These are phyloP conservation scores for Candida glucosophila DNA, from an alignment of 1,139 yeast species.

Conservation along the genomic window DNA sequence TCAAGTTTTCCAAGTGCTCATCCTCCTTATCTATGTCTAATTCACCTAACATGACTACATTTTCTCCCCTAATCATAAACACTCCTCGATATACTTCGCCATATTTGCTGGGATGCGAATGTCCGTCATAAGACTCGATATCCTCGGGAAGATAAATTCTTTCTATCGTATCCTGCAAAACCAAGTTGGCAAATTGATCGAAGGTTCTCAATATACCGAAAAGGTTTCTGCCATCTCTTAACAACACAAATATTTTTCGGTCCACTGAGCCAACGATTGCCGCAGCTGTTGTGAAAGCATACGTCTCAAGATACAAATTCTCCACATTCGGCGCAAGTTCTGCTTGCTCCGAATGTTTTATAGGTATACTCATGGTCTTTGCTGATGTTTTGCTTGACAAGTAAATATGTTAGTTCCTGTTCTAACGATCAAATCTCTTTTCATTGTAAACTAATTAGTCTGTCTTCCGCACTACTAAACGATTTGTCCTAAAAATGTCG, in stretches of 20 bases:
- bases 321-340: constrained; percentile 37
- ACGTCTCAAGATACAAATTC: constrained; percentile 54
- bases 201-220: constrained; percentile 91
- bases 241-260: constrained; percentile 72
- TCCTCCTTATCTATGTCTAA: constrained; percentile 86
- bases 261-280: constrained; percentile 93
- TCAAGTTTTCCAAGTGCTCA: constrained; percentile 48
- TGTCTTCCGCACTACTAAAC: too few species aligned
- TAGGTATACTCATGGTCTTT: too few species aligned
- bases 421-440: too few species aligned
- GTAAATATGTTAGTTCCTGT: too few species aligned
- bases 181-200: constrained; percentile 92
- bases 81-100: constrained; percentile 77
- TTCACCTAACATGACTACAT: constrained; percentile 93
- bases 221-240: constrained; percentile 84
- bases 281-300: constrained; percentile 94
- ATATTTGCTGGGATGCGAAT: constrained; percentile 32
- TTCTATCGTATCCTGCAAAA: constrained; percentile 84
- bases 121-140: constrained; percentile 11
- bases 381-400: too few species aligned
- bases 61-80: constrained; percentile 91
- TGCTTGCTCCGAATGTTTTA: too few species aligned
- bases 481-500: too few species aligned
- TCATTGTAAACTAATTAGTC: too few species aligned
- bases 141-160: constrained; percentile 53